phyloP scores from a whole-genome alignment of 768 basidiomycete genomes.

The Amanita brunnescens region DNA sequence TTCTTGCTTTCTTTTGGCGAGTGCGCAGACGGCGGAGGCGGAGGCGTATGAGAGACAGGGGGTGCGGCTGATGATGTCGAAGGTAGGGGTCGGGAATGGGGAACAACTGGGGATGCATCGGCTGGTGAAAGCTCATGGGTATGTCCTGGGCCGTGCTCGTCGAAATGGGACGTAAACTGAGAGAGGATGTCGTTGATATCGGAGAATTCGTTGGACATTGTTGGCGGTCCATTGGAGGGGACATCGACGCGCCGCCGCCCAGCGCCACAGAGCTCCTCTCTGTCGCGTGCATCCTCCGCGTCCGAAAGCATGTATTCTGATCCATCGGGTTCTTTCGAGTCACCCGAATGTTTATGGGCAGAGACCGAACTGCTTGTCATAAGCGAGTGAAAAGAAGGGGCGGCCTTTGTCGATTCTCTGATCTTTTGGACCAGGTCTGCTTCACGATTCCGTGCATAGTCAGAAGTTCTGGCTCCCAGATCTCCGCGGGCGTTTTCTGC shows the following conservation, averaged over 20 bases:
- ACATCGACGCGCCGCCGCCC: constrained; percentile 21
- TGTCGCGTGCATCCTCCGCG: constrained; percentile 35
- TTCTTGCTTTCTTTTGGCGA: constrained; percentile 30
- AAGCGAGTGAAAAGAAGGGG: constrained; percentile 73
- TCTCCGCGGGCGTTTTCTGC: constrained; percentile 36
- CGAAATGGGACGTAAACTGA: constrained; percentile 61
- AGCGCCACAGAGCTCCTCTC: too few relatives aligned
- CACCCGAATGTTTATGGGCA: constrained; percentile 18
- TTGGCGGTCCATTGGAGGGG: constrained; percentile 34
- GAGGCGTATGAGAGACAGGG: constrained; percentile 10
- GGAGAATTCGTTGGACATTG: constrained; percentile 50
- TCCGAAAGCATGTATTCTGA: constrained; percentile 50
- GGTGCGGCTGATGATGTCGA: constrained; percentile 22
- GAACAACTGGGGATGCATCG: constrained; percentile 41
- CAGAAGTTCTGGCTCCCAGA: constrained; percentile 36
- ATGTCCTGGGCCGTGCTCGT: constrained; percentile 36
- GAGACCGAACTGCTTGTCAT: constrained; percentile 34
- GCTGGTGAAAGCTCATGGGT: constrained; percentile 34
- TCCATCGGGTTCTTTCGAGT: constrained; percentile 34
- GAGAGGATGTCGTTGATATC: constrained; percentile 73
- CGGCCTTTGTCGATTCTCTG: constrained; percentile 52
- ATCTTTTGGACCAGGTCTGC: constrained; percentile 36
- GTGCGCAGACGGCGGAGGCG: constrained; percentile 15
- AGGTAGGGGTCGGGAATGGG: constrained; percentile 30
- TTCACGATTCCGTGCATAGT: constrained; percentile 35